Evolutionary conservation across 2,329 filamentous ascomycete genomes (phyloP).

Genomic region (Pyrenophora seminiperda): DNA sequence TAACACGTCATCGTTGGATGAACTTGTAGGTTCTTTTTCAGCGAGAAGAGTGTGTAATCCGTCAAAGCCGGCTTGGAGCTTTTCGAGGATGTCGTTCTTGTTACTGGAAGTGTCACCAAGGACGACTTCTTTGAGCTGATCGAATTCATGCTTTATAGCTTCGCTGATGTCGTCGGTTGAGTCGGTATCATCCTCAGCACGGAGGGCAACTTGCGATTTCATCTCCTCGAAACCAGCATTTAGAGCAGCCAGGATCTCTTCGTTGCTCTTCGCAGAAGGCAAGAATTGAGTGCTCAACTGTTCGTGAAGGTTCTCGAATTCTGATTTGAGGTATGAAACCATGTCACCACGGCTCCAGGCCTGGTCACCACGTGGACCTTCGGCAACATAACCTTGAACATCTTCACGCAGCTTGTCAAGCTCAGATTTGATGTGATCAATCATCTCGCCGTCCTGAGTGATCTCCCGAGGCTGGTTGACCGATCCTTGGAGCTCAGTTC

Average conservation of each 20-base stretch:
- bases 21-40: conserved; percentile 31
- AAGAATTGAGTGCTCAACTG: conserved; percentile 58
- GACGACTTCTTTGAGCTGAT: conserved; percentile 78
- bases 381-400: conserved; percentile 58
- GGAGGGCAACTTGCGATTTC: conserved; percentile 48
- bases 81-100: conserved; percentile 67
- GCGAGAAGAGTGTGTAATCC: conserved; percentile 53
- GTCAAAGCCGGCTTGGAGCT: conserved; percentile 60
- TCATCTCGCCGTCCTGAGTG: conserved; percentile 76
- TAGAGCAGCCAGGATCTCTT: conserved; percentile 48
- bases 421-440: conserved; percentile 68
- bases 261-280: conserved; percentile 39
- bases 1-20: conserved; percentile 53
- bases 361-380: conserved; percentile 51
- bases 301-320: conserved; percentile 66
- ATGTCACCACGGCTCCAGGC: conserved; percentile 52
- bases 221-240: conserved; percentile 49
- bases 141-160: conserved; percentile 79
- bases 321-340: conserved; percentile 58
- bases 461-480: conserved; percentile 73
- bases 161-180: conserved; percentile 61
- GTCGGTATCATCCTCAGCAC: conserved; percentile 45
- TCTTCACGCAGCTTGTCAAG: conserved; percentile 69
- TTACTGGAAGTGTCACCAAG: conserved; percentile 63
- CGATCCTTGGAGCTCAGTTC: conserved; percentile 79